These are phyloP conservation scores for Ganoderma lingzhi DNA, from an alignment of 1,284 basidiomycete species.

Conservation along the genomic window DNA sequence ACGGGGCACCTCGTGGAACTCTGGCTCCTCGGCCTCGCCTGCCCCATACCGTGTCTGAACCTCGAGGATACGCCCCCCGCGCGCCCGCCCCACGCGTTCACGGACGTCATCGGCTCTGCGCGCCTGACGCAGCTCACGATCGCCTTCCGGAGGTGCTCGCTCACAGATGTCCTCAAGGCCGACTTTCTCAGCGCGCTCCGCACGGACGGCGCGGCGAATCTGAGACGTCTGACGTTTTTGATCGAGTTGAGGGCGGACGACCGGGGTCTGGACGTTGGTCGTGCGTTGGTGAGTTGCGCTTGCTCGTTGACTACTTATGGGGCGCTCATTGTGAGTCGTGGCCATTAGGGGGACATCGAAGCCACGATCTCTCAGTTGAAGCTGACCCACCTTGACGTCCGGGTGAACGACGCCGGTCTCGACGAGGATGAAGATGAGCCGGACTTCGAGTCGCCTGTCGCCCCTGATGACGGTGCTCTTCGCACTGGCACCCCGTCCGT, in stretches of 20 bases:
- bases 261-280: not conserved
- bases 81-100: not conserved
- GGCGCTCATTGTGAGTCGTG: not conserved
- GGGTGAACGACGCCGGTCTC: not conserved
- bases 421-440: not conserved
- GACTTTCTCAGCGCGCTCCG: not conserved
- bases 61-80: not conserved
- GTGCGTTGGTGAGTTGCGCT: not conserved
- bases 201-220: not conserved
- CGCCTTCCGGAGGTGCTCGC: not conserved
- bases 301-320: not conserved
- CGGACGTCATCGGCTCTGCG: not conserved
- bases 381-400: not conserved
- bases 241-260: not conserved
- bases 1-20: not conserved
- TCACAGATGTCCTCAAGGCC: not conserved
- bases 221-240: not conserved
- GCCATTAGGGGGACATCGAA: not conserved
- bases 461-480: too few relatives aligned
- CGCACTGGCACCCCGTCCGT: too few relatives aligned
- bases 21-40: not conserved
- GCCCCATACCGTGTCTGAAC: not conserved
- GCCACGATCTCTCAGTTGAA: not conserved
- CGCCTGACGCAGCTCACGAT: not conserved
- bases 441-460: too few relatives aligned